These are phyloP conservation scores for Triticum monococcum DNA, from an alignment of 176 grass and related monocot genomes.

Conservation along the genomic window DNA sequence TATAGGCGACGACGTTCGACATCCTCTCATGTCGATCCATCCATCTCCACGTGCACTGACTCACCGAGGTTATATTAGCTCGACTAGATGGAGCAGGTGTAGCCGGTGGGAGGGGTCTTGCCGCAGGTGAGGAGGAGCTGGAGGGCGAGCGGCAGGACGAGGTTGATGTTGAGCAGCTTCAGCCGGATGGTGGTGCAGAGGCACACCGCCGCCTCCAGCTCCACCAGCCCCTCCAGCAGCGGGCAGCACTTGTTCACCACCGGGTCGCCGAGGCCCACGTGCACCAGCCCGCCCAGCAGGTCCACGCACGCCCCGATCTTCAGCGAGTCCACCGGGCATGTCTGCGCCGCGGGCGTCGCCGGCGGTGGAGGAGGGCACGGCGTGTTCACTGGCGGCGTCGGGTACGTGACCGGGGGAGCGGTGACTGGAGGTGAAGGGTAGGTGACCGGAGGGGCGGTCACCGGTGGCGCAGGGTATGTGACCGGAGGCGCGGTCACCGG, in stretches of 20 bases:
- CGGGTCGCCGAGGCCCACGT: constrained; percentile 81
- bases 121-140: constrained; percentile 97
- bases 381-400: constrained; percentile 1
- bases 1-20: neutral
- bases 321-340: constrained; percentile 79
- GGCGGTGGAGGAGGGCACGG: constrained; percentile 40
- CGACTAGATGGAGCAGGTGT: constrained; percentile 63
- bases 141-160: constrained; percentile 90
- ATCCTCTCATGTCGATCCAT: constrained; percentile 61
- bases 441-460: constrained; percentile 16
- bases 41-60: neutral
- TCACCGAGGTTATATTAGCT: neutral
- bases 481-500: constrained; percentile 7
- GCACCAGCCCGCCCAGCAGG: constrained; percentile 89
- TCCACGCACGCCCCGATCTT: constrained; percentile 96
- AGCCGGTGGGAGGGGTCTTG: constrained; percentile 80
- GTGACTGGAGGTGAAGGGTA: constrained; percentile 10
- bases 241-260: constrained; percentile 93
- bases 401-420: neutral
- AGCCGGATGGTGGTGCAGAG: constrained; percentile 94
- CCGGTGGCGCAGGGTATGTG: constrained; percentile 22
- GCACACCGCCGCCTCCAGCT: constrained; percentile 91
- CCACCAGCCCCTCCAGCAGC: constrained; percentile 77
- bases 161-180: constrained; percentile 90
- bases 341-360: constrained; percentile 7